Conservation (phyloP, 192 early-diverging fungal species). For the Globomyces pollinis-pini region DNA sequence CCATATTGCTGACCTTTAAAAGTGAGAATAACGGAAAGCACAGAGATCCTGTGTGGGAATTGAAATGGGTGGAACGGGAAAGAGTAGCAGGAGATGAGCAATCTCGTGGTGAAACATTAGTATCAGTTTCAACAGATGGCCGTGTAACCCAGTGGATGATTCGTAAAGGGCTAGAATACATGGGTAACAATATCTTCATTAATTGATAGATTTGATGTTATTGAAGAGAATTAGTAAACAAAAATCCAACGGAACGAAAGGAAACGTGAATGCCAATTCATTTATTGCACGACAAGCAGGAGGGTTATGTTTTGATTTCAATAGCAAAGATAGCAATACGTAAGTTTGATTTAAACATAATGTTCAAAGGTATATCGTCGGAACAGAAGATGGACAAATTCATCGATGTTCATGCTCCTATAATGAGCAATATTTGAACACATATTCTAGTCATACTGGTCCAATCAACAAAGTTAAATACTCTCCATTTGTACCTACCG, state of each 20-base stretch:
- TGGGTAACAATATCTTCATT: slow-evolving; percentile 35
- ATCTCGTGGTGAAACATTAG: slow-evolving; percentile 36
- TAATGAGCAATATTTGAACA: slow-evolving; percentile 55
- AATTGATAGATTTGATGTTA: slow-evolving; percentile 43
- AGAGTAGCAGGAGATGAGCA: slow-evolving; percentile 42
- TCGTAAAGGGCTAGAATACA: slow-evolving; percentile 46
- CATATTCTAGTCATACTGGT: slow-evolving; percentile 47
- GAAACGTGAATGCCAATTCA: slow-evolving; percentile 20
- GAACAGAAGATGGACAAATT: slow-evolving; percentile 51
- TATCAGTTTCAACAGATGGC: slow-evolving; percentile 50
- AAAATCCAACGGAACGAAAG: slow-evolving; percentile 19
- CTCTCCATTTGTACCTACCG: slow-evolving; percentile 41
- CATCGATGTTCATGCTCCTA: slow-evolving; percentile 53
- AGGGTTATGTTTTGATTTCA: slow-evolving; percentile 56
- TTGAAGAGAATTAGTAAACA: slow-evolving; percentile 49
- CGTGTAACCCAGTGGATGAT: slow-evolving; percentile 50
- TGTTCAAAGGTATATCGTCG: slow-evolving; percentile 35
- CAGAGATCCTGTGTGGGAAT: slow-evolving; percentile 56
- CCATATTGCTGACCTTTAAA: too few species aligned
- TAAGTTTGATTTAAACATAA: neutral
- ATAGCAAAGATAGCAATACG: slow-evolving; percentile 44
- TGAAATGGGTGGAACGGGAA: slow-evolving; percentile 53
- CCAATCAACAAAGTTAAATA: slow-evolving; percentile 49
- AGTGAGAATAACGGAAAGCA: slow-evolving; percentile 47
- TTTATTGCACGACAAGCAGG: slow-evolving; percentile 52